Evolutionary conservation across 148 eudicot genomes (phyloP), one percentile per base, ranked within the genome.

Genomic region (Rhododendron williamsianum): DNA sequence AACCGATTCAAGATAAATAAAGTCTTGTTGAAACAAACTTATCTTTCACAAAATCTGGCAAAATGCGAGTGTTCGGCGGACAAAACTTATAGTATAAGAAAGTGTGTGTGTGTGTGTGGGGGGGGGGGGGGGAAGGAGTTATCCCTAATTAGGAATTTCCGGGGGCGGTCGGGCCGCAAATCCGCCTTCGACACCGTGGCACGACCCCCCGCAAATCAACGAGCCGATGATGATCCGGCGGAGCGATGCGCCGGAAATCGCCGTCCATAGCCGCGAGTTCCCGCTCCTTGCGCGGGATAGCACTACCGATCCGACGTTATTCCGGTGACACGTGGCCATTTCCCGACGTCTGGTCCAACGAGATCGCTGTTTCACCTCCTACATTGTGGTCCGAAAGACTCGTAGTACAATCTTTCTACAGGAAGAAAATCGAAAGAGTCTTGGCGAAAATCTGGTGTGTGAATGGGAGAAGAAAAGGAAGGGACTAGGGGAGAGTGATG

Each of bases 221-320:
- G 84, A 27, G 74, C 65, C 85, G 19, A 82, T 49, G 30, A 86
- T 33, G 16, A 82, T n/a, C 27, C 84, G 81, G 10, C 87, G 84
- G 63, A 86, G 74, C 4, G 87, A 86, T 2, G 84, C 54, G n/a
- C 73, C 87, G 13, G 87, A 85, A 10, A 85, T 49, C 2, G 86
- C 76, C 9, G 80, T 3, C 80, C 87, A 81, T 0, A 81, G 38
- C 54, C 87, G 84, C 19, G 58, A 72, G 84, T 82, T 80, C 71
- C 82, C 76, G 15, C 83, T 56, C 36, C 79, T 58, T 49, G n/a
- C 15, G 52, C 23, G 73, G 49, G 33, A 23, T 7, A 79, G 36
- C 6, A 51, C 65, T 19, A 52, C 82, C 27, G 83, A 81, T 81
- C 71, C 48, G 71, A 9, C 71, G 48, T 35, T 63, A 15, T 36